Conservation (phyloP, 1,284 basidiomycete species). For the Microbotryum lychnidis-dioicae region DNA sequence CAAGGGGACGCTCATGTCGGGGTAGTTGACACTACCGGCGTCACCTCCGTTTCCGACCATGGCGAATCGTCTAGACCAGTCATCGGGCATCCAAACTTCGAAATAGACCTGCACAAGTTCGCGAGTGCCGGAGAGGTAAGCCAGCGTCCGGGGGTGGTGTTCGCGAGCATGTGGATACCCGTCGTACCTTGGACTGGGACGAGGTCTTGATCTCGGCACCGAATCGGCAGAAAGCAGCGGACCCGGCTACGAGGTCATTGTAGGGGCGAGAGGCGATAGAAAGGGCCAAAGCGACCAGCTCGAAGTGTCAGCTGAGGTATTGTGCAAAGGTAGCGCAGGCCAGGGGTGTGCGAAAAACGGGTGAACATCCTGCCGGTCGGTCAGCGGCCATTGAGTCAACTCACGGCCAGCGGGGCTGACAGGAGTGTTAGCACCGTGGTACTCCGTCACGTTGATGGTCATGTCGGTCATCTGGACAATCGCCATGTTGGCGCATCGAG, state of each 20-base stretch:
- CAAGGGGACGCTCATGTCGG: conserved; percentile 20
- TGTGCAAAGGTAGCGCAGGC: conserved; percentile 7
- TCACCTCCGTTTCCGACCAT: conserved; percentile 32
- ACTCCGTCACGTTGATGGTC: neutral
- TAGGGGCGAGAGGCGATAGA: neutral
- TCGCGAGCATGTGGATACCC: neutral
- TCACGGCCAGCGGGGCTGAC: neutral
- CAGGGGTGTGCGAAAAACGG: neutral
- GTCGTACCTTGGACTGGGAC: conserved; percentile 4
- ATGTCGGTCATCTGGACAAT: too few relatives aligned
- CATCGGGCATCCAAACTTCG: conserved; percentile 31
- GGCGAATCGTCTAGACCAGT: conserved; percentile 27
- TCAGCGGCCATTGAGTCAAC: neutral
- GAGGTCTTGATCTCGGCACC: conserved; percentile 26
- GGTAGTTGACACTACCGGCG: conserved; percentile 28
- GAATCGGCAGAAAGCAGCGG: conserved; percentile 25
- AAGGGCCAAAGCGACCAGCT: neutral
- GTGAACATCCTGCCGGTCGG: too few relatives aligned
- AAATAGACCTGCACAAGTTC: conserved; percentile 17
- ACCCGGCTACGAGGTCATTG: conserved; percentile 11
- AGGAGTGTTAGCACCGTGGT: neutral
- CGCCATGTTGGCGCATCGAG: too few relatives aligned
- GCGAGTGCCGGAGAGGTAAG: neutral
- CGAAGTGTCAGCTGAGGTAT: neutral
- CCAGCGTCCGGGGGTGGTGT: neutral